Base-by-base conservation (phyloP, 1,284 basidiomycete species). In the Leccinum angustisporum region DNA sequence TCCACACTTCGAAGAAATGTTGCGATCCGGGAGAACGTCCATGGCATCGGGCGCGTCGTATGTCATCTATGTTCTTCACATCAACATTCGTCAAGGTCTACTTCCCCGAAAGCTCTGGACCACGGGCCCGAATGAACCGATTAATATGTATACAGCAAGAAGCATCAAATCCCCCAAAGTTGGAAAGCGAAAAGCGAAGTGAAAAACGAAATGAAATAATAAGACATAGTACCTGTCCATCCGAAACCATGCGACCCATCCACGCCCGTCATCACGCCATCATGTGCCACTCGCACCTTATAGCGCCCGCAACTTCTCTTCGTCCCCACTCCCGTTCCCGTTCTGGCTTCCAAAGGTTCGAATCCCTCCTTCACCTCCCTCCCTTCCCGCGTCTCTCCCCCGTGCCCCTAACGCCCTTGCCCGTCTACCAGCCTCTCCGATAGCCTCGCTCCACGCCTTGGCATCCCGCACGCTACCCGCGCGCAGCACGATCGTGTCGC, bases 401-500 rank as follows among this genome's bases (percentile, higher is more conserved):
- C 21, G 46, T 48, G 21, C 7, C 21, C 46, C 46, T 3, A 48
- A 52, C 11, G 79, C 78, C 56, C 72, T 72, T 55, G 78, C 80
- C 56, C 73, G 77, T 34, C 66, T 67, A 31, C 73, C 69, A 4
- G 80, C 78, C 13, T 66, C 67, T 48, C 80, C 75, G 53, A 90
- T 84, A 2, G 79, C 78, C 36, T 79, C 75, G 67, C 85, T 79
- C 88, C 88, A 90, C 1, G 77, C 66, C 67, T 87, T 85, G 61
- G 87, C 87, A 56, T 94, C 92, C 33, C 86, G 81, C 1, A 80
- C 76, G 14, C 84, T 88, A 2, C 77, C 69, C 0, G 88, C 86
- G 46, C 85, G 85, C 57, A 95, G 74, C 5, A 78, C 77, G 57
- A 94, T 83, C 5, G 81, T 80, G 61, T 93, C 90, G 4, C 91